phyloP scores from a whole-genome alignment of 2,329 filamentous ascomycete species.

The Grosmannia serpens region DNA sequence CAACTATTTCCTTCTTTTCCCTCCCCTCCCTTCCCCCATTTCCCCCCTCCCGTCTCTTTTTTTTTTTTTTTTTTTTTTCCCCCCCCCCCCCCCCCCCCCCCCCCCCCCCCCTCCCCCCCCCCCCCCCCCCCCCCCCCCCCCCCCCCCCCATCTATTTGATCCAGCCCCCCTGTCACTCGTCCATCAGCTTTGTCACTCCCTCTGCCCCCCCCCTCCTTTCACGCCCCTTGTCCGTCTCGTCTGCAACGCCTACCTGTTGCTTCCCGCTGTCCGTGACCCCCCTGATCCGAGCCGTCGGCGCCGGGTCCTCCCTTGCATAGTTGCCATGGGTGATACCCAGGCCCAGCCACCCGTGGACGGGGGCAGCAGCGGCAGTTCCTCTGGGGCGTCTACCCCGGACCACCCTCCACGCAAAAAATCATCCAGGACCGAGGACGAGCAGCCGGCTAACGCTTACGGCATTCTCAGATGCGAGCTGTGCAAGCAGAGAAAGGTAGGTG shows the following conservation, averaged over 20 bases:
- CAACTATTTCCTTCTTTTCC: neutral
- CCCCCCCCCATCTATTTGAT: no score
- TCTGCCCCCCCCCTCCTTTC: no score
- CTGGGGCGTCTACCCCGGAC: conserved; percentile 2
- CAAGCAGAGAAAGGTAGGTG: conserved; percentile 63
- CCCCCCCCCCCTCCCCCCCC: no score
- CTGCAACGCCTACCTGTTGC: neutral
- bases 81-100: no score
- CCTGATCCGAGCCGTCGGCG: no score
- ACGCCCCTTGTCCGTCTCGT: neutral
- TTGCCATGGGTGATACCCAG: neutral
- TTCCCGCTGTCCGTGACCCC: neutral
- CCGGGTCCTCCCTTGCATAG: neutral
- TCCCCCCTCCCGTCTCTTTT: neutral
- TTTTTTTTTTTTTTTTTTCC: no score
- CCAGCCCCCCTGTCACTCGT: no score
- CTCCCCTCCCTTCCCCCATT: neutral
- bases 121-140: no score
- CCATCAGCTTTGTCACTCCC: no score
- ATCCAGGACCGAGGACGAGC: neutral
- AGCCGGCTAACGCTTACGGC: neutral
- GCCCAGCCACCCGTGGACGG: neutral
- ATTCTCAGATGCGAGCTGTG: conserved; percentile 58
- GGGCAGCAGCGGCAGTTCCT: neutral
- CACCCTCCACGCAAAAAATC: neutral